Percentiles rank a stretch among this genome's conserved stretches.
These are phyloP conservation scores for Aureobasidium sp. DNA, from an alignment of 2,329 filamentous ascomycete genomes.

Conservation along the genomic window DNA sequence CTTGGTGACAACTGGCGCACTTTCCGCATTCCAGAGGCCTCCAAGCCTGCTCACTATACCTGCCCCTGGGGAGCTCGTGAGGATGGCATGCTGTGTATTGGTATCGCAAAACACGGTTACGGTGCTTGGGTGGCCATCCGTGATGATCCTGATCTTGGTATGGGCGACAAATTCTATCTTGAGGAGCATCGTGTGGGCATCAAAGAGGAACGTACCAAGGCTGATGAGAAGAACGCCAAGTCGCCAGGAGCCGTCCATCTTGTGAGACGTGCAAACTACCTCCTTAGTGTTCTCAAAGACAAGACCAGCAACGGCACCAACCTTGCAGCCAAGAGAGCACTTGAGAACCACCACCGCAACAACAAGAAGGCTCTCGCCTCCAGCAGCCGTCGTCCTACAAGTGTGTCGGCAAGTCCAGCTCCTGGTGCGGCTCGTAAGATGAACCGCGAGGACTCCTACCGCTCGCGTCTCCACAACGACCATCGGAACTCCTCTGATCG, in stretches of 20 bases:
- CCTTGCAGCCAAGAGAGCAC: conserved; percentile 64
- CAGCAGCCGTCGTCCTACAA: conserved; percentile 49
- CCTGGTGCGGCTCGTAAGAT: conserved; percentile 39
- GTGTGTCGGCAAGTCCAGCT: conserved; percentile 65
- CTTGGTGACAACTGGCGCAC: conserved; percentile 58
- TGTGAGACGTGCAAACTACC: conserved; percentile 87
- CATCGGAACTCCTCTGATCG: conserved; percentile 27
- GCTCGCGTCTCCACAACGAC: conserved; percentile 32
- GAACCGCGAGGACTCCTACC: conserved; percentile 31
- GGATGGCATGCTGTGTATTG: conserved; percentile 93
- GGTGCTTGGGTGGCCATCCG: conserved; percentile 93
- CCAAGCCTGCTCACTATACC: conserved; percentile 84
- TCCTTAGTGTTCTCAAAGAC: conserved; percentile 89
- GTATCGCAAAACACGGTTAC: conserved; percentile 88
- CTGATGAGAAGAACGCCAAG: conserved; percentile 64
- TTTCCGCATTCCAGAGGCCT: conserved; percentile 85
- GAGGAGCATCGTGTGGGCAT: conserved; percentile 98
- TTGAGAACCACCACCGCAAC: conserved; percentile 91
- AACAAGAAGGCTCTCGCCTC: conserved; percentile 72
- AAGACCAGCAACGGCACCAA: conserved; percentile 62
- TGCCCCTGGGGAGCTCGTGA: conserved; percentile 89
- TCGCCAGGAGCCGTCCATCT: conserved; percentile 96
- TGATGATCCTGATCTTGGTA: conserved; percentile 78
- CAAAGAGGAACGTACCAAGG: conserved; percentile 82
- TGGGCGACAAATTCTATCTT: conserved; percentile 87